These are phyloP conservation scores for Zygosaccharomyces bailii DNA, from an alignment of 805 yeast genomes.

Conservation along the genomic window DNA sequence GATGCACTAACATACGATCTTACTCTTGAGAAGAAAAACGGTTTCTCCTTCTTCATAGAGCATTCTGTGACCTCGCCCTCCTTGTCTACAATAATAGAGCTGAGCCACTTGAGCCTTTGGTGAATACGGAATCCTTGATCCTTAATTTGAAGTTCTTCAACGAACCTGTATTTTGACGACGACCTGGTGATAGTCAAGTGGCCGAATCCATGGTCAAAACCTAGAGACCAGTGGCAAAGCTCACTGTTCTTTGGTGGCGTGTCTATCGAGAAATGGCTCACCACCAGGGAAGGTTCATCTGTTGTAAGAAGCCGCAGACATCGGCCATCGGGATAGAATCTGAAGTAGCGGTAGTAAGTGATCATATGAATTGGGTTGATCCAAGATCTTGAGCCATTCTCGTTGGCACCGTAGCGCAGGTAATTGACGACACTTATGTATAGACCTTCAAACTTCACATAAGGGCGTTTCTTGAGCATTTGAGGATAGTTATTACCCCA, in stretches of 20 bases:
- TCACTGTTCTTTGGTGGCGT: conserved; percentile 38
- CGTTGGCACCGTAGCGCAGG: conserved; percentile 75
- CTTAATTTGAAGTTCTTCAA: conserved; percentile 57
- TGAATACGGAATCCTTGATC: conserved; percentile 61
- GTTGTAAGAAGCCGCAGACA: conserved; percentile 68
- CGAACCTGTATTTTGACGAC: conserved; percentile 57
- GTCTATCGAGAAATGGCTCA: conserved; percentile 48
- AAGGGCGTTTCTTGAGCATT: conserved; percentile 59
- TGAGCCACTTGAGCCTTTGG: conserved; percentile 69
- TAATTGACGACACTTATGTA: conserved; percentile 84
- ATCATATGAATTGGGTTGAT: conserved; percentile 74
- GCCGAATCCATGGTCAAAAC: conserved; percentile 50
- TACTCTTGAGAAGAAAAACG: conserved; percentile 73
- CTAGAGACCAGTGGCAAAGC: conserved; percentile 56
- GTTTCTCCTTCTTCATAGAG: conserved; percentile 65
- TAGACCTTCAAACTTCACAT: conserved; percentile 74
- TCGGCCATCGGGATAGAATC: conserved; percentile 77
- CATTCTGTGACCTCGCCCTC: conserved; percentile 55
- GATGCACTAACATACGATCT: conserved; percentile 31
- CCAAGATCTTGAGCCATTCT: conserved; percentile 64
- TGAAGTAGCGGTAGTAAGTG: conserved; percentile 79
- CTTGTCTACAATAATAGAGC: conserved; percentile 55
- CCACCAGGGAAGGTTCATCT: conserved; percentile 65
- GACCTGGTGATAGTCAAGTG: conserved; percentile 53
- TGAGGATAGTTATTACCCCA: conserved; percentile 41